These are phyloP conservation scores for Pleurozium schreberi DNA, from an alignment of 225 moss, liverwort and hornwort species.

Conservation along the genomic window DNA sequence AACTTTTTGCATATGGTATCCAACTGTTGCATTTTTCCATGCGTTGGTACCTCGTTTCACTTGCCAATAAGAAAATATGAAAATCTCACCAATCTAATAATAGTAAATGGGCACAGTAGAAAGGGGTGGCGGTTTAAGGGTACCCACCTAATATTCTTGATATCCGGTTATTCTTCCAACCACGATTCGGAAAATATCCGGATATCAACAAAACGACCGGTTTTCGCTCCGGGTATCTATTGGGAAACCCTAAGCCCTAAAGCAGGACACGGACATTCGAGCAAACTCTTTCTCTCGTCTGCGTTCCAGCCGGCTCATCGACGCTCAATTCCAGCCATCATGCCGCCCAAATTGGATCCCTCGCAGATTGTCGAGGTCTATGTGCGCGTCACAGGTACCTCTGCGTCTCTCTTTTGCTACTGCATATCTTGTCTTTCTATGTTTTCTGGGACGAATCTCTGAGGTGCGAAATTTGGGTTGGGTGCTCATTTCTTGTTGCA, in stretches of 20 bases:
- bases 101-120: no score
- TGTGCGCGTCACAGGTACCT: slow-evolving; percentile 42
- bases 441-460: not conserved
- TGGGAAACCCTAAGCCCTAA: not conserved
- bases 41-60: not conserved
- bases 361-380: slow-evolving; percentile 36
- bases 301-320: not conserved
- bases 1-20: not conserved
- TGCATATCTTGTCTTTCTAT: not conserved
- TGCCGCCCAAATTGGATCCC: slow-evolving; percentile 40
- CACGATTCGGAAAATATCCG: not conserved
- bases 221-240: not conserved
- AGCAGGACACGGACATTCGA: not conserved
- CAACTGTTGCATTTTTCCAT: not conserved
- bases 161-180: not conserved
- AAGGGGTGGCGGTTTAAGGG: not conserved
- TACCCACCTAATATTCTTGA: not conserved
- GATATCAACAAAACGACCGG: not conserved
- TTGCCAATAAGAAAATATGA: not conserved
- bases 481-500: not conserved
- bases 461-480: not conserved
- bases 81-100: not conserved
- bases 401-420: not conserved
- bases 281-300: not conserved
- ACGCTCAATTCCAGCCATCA: not conserved